Evolutionary conservation across 495 filamentous ascomycete species (phyloP).

Genomic region (Daldinia caldariorum): DNA sequence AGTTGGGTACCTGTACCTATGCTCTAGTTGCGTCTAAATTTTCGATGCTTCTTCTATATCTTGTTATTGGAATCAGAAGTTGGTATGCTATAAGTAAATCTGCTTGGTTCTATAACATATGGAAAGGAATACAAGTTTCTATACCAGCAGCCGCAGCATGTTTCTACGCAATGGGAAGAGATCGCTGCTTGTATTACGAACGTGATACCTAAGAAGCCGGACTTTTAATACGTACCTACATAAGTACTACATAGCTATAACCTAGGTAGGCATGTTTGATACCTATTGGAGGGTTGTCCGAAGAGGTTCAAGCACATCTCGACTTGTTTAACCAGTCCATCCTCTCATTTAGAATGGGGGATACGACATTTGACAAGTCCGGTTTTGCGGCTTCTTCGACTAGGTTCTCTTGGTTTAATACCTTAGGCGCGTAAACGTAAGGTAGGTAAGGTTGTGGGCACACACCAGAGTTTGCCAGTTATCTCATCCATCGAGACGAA

Average conservation of each 20-base stretch:
- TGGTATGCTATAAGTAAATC: no score
- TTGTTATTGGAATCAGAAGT: no score
- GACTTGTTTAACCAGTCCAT: not conserved
- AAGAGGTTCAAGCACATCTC: not conserved
- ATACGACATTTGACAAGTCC: not conserved
- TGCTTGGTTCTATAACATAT: constrained; percentile 27
- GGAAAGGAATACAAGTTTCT: constrained; percentile 31
- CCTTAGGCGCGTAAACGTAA: no score
- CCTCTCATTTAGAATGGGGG: constrained; percentile 1
- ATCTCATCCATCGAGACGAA: constrained; percentile 26
- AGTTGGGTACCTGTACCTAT: no score
- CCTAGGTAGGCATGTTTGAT: no score
- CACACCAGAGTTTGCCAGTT: constrained; percentile 31
- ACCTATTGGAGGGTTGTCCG: not conserved
- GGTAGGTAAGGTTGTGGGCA: constrained; percentile 5
- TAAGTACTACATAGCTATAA: no score
- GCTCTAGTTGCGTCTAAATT: no score
- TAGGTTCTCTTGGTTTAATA: not conserved
- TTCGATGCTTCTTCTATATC: no score
- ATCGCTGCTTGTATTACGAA: constrained; percentile 11
- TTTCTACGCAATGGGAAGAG: constrained; percentile 23
- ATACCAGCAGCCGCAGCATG: constrained; percentile 10
- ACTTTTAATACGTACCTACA: not conserved
- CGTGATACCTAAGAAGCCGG: not conserved
- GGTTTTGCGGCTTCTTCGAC: not conserved